phyloP scores from a whole-genome alignment of 768 basidiomycete genomes.

The Termitomyces sp. region DNA sequence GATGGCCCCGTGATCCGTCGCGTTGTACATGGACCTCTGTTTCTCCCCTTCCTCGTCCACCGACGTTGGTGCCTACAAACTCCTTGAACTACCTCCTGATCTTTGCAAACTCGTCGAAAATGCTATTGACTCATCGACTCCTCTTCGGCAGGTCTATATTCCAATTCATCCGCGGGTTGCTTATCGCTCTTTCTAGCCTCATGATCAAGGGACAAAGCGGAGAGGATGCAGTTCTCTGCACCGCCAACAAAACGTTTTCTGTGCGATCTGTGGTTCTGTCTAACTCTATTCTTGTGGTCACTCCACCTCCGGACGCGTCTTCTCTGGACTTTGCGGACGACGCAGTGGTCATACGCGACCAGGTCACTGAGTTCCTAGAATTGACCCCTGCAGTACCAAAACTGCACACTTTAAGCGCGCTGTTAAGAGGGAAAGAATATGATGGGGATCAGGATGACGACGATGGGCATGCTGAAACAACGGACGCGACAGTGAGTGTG shows the following conservation, averaged over 20 bases:
- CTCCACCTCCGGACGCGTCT: constrained; percentile 34
- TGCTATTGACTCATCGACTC: constrained; percentile 28
- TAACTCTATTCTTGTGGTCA: constrained; percentile 78
- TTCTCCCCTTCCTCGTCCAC: constrained; percentile 44
- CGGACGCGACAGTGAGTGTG: constrained; percentile 8
- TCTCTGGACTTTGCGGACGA: constrained; percentile 26
- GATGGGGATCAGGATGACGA: constrained; percentile 57
- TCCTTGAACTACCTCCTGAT: constrained; percentile 71
- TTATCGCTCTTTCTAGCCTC: constrained; percentile 35
- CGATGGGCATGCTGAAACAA: constrained; percentile 15
- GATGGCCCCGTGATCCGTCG: not conserved
- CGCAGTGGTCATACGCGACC: constrained; percentile 67
- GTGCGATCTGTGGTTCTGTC: constrained; percentile 86
- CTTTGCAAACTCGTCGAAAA: constrained; percentile 57
- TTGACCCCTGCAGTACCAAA: constrained; percentile 72
- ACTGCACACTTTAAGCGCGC: constrained; percentile 53
- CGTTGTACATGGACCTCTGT: constrained; percentile 35
- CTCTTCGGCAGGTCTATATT: constrained; percentile 20
- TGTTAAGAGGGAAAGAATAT: constrained; percentile 65
- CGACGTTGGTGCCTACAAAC: constrained; percentile 54
- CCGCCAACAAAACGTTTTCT: constrained; percentile 69
- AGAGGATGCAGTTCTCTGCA: constrained; percentile 91
- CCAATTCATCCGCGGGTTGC: constrained; percentile 6
- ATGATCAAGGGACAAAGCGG: constrained; percentile 74
- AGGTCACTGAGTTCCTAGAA: constrained; percentile 81